phyloP scores from a whole-genome alignment of 1,284 basidiomycete genomes.

The Sanghuangporus weigelae region DNA sequence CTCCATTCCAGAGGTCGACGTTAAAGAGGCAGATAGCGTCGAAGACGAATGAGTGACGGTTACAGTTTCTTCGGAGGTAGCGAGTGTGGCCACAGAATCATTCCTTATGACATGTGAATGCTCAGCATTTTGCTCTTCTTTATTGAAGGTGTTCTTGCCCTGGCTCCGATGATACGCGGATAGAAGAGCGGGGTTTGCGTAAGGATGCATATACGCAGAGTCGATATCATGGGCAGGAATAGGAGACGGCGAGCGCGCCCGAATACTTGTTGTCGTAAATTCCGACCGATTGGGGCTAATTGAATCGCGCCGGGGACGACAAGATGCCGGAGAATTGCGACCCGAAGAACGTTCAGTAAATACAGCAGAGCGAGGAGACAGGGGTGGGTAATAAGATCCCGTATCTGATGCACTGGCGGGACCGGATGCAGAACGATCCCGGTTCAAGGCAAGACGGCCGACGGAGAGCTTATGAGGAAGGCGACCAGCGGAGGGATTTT shows the following conservation, averaged over 20 bases:
- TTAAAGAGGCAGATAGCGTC: slow-evolving; percentile 31
- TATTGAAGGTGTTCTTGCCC: slow-evolving; percentile 21
- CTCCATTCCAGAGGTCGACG: slow-evolving; percentile 10
- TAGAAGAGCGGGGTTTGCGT: slow-evolving; percentile 66
- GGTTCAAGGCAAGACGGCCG: slow-evolving; percentile 26
- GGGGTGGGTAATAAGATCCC: slow-evolving; percentile 14
- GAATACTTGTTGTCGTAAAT: slow-evolving; percentile 2
- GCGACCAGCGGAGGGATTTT: slow-evolving; percentile 30
- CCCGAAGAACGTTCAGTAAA: slow-evolving; percentile 21
- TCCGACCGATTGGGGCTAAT: slow-evolving; percentile 15
- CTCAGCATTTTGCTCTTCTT: not conserved
- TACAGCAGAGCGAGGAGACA: slow-evolving; percentile 25
- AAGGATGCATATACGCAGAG: slow-evolving; percentile 50
- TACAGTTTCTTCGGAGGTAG: slow-evolving; percentile 38
- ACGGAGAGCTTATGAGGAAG: slow-evolving; percentile 33
- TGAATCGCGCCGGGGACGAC: slow-evolving; percentile 11
- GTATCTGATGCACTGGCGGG: slow-evolving; percentile 19
- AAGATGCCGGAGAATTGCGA: slow-evolving; percentile 17
- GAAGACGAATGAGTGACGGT: slow-evolving; percentile 36
- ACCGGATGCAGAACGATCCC: slow-evolving; percentile 21
- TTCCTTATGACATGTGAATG: slow-evolving; percentile 28
- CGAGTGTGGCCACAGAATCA: slow-evolving; percentile 52
- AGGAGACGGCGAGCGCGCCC: slow-evolving; percentile 18
- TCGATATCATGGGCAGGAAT: slow-evolving; percentile 22
- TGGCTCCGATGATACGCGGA: slow-evolving; percentile 18